Base-by-base conservation (phyloP, 2,329 filamentous ascomycete genomes). In the Xylariaceae sp. region DNA sequence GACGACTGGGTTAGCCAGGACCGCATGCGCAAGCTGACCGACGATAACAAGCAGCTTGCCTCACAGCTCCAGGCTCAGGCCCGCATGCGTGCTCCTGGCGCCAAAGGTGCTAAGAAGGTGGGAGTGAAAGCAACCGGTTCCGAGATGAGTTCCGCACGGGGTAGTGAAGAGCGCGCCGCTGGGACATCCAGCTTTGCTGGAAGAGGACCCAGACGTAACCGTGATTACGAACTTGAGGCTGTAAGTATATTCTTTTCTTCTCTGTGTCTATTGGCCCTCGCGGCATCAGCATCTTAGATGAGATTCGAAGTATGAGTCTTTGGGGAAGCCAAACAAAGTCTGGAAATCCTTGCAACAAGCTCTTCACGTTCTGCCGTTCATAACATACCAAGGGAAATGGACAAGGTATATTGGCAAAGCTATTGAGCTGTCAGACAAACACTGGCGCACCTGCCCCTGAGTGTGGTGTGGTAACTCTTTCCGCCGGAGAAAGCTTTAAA, bases 1-100 rank as follows among this genome's bases (percentile, higher is more conserved):
- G 94, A 99, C 75, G 94, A 99, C 75, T 97, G 93, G 93, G 94
- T 97, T 42, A 84, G 89, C 18, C 86, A 91, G 71, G 93, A 97
- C 70, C 89, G 94, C 60, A 87, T 99, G 55, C 87, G 92, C 67
- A 97, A 97, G 74, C 88, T 93, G 69, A 96, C 87, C 47, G 90
- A 96, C 51, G 94, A 97, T 73, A 97, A 97, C 74, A 89, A 90
- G 67, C 90, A 96, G 68, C 81, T 99, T 36, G 91, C 93, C 18
- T 77, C 78, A 50, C 86, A 88, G 69, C 78, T 92, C 31, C 80
- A 85, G 62, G 81, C 84, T 52, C 86, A 90, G 69, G 69, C 69
- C 64, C 56, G 62, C 14, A 62, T 62, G 31, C 58, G 63, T 47
- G 50, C 56, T 14, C 58, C 55, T 18, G 61, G 59, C 14, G 51